Evolutionary conservation across 352 stramenopile species (phyloP).

Genomic region (Pythium phragmitis): DNA sequence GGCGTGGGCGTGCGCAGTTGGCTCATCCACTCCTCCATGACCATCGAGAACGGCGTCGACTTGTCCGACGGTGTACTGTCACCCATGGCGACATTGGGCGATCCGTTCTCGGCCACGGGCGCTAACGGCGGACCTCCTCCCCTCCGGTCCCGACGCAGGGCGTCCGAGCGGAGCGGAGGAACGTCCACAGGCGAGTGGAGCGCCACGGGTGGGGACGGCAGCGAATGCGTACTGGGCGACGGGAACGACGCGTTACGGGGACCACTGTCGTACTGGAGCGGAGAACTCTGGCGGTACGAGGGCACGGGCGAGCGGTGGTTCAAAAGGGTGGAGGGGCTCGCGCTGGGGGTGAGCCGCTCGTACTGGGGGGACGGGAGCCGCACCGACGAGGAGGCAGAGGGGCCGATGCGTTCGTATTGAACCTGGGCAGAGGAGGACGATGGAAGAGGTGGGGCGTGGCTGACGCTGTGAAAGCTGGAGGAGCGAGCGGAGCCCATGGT

Average conservation of each 20-base stretch:
- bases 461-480: conserved; percentile 19
- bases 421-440: not conserved
- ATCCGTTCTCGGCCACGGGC: conserved; percentile 23
- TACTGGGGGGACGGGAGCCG: conserved; percentile 24
- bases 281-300: conserved; percentile 21
- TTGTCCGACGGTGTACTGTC: conserved; percentile 29
- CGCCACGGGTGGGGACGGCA: conserved; percentile 14
- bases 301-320: conserved; percentile 11
- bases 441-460: not conserved
- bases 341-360: conserved; percentile 17
- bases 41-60: conserved; percentile 57
- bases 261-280: conserved; percentile 12
- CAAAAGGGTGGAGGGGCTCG: conserved; percentile 10
- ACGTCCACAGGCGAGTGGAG: conserved; percentile 21
- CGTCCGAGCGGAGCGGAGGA: conserved; percentile 19
- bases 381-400: conserved; percentile 5
- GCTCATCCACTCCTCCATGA: conserved; percentile 85
- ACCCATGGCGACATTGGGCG: conserved; percentile 25
- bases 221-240: conserved; percentile 11
- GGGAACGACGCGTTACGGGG: conserved; percentile 20
- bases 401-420: conserved; percentile 11
- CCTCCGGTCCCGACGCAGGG: conserved; percentile 13
- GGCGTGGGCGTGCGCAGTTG: conserved; percentile 74
- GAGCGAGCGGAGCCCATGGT: conserved; percentile 3
- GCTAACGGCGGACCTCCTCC: not conserved